Base-by-base conservation (phyloP, 768 basidiomycete species). In the Macrolepiota albuminosa region DNA sequence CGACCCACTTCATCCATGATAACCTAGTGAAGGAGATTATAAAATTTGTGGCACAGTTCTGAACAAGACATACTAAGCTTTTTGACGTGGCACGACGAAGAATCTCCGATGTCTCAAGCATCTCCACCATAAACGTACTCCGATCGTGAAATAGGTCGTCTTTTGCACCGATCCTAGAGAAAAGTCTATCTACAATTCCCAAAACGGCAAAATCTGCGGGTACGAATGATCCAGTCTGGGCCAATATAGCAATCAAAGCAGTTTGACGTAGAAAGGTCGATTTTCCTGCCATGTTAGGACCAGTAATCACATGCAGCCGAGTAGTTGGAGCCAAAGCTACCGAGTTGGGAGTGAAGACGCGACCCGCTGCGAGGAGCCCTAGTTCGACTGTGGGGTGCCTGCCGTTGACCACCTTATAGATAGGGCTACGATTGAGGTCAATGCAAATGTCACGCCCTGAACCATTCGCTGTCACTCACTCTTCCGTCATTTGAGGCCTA, bases 1-100 rank as follows among this genome's bases (percentile, higher is more conserved):
- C 96, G 78, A 6, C 96, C 96, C n/a, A 99, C 95, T 76, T 99
- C 96, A 70, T 99, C 96, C 93, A 99, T 95, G 63, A 99, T 95
- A n/a, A 98, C 90, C 93, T 95, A 65, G 16, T 29, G 11, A 39
- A 42, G 36, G 59, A 56, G 5, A 56, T 67, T 39, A 58, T 21
- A 21, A 31, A 37, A 26, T 31, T 54, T 46, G 34, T 4, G 14
- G 42, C 13, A 26, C 47, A n/a, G 14, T 40, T 54, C 21, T 18
- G 29, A 47, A 33, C 24, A 40, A 29, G 13, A 74, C 86, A 63
- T 66, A 93, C 95, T 57, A 99, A 78, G 62, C 95, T 97, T 58
- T 78, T 82, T 2, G 83, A 73, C 8, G 95, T 97, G 3, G 97
- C 95, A 24, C 86, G 84, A 26, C 82, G 79, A 21, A 99, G 80